Percentiles rank a stretch among this genome's conserved stretches.
phyloP scores from a whole-genome alignment of 139 green algal species.

The Picochlorum sp. region DNA sequence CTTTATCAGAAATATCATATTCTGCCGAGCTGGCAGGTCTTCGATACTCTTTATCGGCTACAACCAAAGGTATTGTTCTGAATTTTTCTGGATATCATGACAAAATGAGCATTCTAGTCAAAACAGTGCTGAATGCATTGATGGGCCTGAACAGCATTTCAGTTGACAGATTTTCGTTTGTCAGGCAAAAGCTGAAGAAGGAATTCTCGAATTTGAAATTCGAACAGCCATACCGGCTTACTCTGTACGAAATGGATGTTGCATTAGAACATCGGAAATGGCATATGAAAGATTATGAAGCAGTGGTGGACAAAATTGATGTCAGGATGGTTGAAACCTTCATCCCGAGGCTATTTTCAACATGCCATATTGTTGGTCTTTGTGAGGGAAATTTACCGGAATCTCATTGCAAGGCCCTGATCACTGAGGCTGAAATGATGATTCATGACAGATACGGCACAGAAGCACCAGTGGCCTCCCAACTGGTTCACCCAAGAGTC shows the following conservation, averaged over 20 bases:
- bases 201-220: constrained; percentile 59
- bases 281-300: constrained; percentile 65
- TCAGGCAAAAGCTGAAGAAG: constrained; percentile 43
- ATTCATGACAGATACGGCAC: neutral
- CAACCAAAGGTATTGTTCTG: constrained; percentile 27
- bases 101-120: constrained; percentile 58
- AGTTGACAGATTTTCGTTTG: constrained; percentile 59
- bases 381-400: constrained; percentile 40
- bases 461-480: constrained; percentile 12
- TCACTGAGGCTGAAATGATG: neutral
- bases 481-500: constrained; percentile 36
- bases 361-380: constrained; percentile 14
- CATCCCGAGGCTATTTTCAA: constrained; percentile 14
- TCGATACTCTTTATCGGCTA: constrained; percentile 24
- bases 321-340: constrained; percentile 18
- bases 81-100: constrained; percentile 66
- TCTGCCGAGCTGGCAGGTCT: constrained; percentile 77
- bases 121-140: constrained; percentile 53
- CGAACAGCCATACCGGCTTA: constrained; percentile 75
- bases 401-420: neutral
- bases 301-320: constrained; percentile 35
- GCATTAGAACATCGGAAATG: constrained; percentile 46
- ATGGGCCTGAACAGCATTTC: constrained; percentile 44
- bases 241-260: constrained; percentile 55
- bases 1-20: constrained; percentile 80